A percentile compares a stretch with the other conserved stretches of the same genome.
phyloP scores from a whole-genome alignment of 2,329 filamentous ascomycete species.

The Colletotrichum musicola region DNA sequence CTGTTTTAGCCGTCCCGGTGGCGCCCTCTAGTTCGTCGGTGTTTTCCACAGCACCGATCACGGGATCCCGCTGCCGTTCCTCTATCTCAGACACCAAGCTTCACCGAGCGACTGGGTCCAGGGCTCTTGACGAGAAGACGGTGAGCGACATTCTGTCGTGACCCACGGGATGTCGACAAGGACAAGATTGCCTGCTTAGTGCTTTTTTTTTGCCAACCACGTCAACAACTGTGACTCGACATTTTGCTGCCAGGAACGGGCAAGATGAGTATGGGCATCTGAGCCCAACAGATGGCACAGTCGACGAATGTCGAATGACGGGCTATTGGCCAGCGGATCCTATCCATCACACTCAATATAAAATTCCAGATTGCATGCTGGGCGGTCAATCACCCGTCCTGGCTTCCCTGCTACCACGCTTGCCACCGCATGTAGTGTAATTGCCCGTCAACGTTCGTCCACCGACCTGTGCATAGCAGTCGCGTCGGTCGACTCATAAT shows the following conservation, averaged over 20 bases:
- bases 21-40: slow-evolving; percentile 4
- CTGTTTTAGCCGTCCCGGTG: slow-evolving; percentile 18
- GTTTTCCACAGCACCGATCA: slow-evolving; percentile 11
- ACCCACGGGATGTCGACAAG: slow-evolving; percentile 15
- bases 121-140: slow-evolving; percentile 28
- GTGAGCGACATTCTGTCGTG: slow-evolving; percentile 17
- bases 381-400: slow-evolving; percentile 25
- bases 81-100: slow-evolving; percentile 31
- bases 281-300: slow-evolving; percentile 10
- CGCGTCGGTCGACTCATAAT: no score
- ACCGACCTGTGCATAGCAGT: not conserved
- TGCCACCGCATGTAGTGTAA: not conserved
- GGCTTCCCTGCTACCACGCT: not conserved
- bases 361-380: slow-evolving; percentile 25
- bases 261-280: not conserved
- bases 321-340: slow-evolving; percentile 12
- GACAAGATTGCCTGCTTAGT: slow-evolving; percentile 3
- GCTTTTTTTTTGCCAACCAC: slow-evolving; percentile 10
- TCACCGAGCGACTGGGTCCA: slow-evolving; percentile 20
- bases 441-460: not conserved
- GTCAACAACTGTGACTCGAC: slow-evolving; percentile 11
- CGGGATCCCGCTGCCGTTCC: slow-evolving; percentile 21
- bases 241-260: slow-evolving; percentile 16
- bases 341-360: slow-evolving; percentile 19
- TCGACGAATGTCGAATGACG: slow-evolving; percentile 5